A percentile compares a stretch with the other conserved stretches of the same genome.
Evolutionary conservation across 148 eudicot genomes (phyloP).

Genomic region (Fagopyrum esculentum): DNA sequence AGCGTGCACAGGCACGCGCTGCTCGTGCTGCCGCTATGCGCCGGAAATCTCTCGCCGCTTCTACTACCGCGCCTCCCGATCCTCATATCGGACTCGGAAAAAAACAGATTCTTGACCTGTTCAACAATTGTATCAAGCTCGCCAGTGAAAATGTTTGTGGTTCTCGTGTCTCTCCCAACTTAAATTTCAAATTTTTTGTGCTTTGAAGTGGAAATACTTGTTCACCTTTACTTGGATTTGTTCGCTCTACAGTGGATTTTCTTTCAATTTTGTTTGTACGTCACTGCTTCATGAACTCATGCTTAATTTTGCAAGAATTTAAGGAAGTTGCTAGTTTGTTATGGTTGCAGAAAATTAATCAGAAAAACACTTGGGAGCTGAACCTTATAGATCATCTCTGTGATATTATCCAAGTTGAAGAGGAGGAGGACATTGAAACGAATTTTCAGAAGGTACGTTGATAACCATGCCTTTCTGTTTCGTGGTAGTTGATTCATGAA

Average conservation of each 20-base stretch:
- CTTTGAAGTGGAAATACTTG: background rate
- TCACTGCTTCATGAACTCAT: background rate
- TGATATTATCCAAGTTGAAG: slow-evolving; percentile 77
- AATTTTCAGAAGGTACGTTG: slow-evolving; percentile 78
- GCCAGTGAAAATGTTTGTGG: slow-evolving; percentile 79
- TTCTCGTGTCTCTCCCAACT: background rate
- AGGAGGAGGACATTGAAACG: slow-evolving; percentile 64
- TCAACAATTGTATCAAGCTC: slow-evolving; percentile 82
- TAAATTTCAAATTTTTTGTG: background rate
- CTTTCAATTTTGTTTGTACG: background rate
- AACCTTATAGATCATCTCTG: slow-evolving; percentile 84
- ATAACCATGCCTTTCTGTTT: background rate
- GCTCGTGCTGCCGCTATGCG: slow-evolving; percentile 83
- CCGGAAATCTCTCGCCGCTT: slow-evolving; percentile 35
- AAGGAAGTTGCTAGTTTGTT: background rate
- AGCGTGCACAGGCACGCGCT: slow-evolving; percentile 94
- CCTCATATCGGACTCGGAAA: slow-evolving; percentile 47
- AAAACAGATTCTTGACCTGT: slow-evolving; percentile 67
- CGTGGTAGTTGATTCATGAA: background rate
- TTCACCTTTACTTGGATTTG: background rate
- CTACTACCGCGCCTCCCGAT: slow-evolving; percentile 21
- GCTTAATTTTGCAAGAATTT: background rate
- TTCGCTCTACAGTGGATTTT: background rate
- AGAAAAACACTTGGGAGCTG: slow-evolving; percentile 97
- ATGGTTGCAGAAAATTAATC: slow-evolving; percentile 76